Evolutionary conservation across 2,329 filamentous ascomycete genomes (phyloP), one percentile per base, ranked within the genome.

Genomic region (Cephalotrichum gorgonifer): DNA sequence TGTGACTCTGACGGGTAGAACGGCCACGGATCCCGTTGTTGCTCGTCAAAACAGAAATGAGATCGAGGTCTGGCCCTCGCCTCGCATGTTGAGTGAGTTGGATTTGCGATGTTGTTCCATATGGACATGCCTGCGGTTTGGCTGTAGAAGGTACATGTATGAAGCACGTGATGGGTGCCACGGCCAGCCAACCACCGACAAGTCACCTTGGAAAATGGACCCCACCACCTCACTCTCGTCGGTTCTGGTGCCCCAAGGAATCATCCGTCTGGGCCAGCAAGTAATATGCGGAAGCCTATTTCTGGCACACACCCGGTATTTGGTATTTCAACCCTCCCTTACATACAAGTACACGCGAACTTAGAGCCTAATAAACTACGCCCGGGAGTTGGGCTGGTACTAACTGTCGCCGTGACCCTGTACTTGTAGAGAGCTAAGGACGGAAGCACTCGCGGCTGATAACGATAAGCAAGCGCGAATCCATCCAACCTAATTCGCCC

Each of bases 401-500:
- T 20, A 22, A 20, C 11, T 39, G 35, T 39, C 17, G 35, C 11
- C 4, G 5, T 31, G 30, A 15, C n/a, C 6, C 14, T 26, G 12
- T 31, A 22, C 15, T n/a, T n/a, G n/a, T n/a, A n/a, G n/a, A n/a
- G n/a, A n/a, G n/a, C n/a, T n/a, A n/a, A n/a, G 41, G 45, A 28
- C 23, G 33, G 33, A 39, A 27, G 8, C 41, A 47, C 22, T 33
- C 44, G 30, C 31, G 6, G 35, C 35, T 39, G 51, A 53, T 64
- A 64, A 62, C 60, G 62, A 63, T 63, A 62, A 62, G 54, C 48
- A 39, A 55, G 41, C 54, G 54, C 58, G 55, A 55, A n/a, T n/a
- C n/a, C 54, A 56, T 50, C 51, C 28, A 44, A 44, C 54, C 53
- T 56, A 52, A 59, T 57, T 59, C 49, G 52, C 43, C 45, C 41